These are phyloP conservation scores for Pueraria montana DNA, from an alignment of 306 rosid genomes.

Conservation along the genomic window DNA sequence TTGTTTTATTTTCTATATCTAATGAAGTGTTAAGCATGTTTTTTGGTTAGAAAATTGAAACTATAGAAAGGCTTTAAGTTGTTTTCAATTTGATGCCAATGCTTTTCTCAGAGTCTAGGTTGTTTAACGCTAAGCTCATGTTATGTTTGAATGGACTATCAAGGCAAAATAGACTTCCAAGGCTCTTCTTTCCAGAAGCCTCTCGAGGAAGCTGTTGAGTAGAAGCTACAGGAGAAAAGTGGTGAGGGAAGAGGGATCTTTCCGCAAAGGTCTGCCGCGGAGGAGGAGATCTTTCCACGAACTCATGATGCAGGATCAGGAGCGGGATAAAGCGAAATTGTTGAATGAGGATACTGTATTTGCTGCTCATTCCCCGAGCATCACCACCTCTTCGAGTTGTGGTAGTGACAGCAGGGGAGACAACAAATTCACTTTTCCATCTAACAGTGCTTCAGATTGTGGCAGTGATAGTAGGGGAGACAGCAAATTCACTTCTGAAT, in stretches of 20 bases:
- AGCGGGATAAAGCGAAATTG: slow-evolving; percentile 29
- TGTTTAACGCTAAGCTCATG: too few relatives aligned
- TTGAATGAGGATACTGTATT: slow-evolving; percentile 17
- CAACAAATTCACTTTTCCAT: too few relatives aligned
- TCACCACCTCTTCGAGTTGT: slow-evolving; percentile 15
- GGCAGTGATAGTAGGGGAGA: too few relatives aligned
- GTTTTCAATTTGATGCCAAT: too few relatives aligned
- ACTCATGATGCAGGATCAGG: slow-evolving; percentile 35
- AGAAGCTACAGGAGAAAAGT: slow-evolving; percentile 61
- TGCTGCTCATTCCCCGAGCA: background rate
- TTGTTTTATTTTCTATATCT: too few relatives aligned
- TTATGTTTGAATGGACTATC: too few relatives aligned
- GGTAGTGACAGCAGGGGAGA: slow-evolving; percentile 54
- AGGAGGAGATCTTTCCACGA: slow-evolving; percentile 43
- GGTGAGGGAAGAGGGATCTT: slow-evolving; percentile 12
- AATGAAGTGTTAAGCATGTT: too few relatives aligned
- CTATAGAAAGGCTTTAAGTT: too few relatives aligned
- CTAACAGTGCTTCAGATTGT: too few relatives aligned
- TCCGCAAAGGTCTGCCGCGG: background rate
- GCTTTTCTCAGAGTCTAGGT: too few relatives aligned
- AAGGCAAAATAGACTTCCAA: background rate
- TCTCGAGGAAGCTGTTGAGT: slow-evolving; percentile 64
- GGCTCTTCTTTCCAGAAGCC: slow-evolving; percentile 52
- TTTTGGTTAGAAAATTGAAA: too few relatives aligned
- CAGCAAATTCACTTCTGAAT: too few relatives aligned